phyloP scores from a whole-genome alignment of 1,284 basidiomycete species.

The Phellopilus nigrolimitatus region DNA sequence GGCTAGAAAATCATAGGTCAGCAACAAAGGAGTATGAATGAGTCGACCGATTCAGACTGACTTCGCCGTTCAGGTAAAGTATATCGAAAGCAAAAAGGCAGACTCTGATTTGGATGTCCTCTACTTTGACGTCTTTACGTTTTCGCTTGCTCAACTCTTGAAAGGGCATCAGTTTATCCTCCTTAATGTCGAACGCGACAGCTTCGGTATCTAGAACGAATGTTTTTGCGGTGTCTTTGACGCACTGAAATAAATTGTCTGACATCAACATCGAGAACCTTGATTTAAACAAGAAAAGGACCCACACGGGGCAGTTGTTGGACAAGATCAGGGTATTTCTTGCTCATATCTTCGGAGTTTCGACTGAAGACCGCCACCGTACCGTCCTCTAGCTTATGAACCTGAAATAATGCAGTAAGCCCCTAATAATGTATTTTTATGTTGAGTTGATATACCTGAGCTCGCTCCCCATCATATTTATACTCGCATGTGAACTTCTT shows the following conservation, averaged over 20 bases:
- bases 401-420: conserved; percentile 35
- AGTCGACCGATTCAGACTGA: conserved; percentile 36
- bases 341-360: conserved; percentile 99
- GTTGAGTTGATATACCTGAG: conserved; percentile 53
- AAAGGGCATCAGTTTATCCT: conserved; percentile 88
- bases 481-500: conserved; percentile 98
- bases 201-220: conserved; percentile 97
- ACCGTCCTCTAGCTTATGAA: conserved; percentile 80
- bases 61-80: conserved; percentile 91
- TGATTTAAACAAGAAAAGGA: no score
- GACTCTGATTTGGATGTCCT: conserved; percentile 94
- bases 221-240: conserved; percentile 76
- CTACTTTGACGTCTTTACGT: conserved; percentile 94
- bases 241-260: conserved; percentile 64
- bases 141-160: conserved; percentile 95
- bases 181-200: conserved; percentile 88
- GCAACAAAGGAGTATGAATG: conserved; percentile 9
- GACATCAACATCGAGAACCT: no score
- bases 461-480: conserved; percentile 99
- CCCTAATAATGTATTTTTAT: background rate
- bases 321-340: conserved; percentile 97
- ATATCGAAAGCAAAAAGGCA: conserved; percentile 96
- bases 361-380: conserved; percentile 88
- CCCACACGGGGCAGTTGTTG: conserved; percentile 85
- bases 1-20: conserved; percentile 39